These are phyloP conservation scores for Panaeolus papilionaceus DNA, from an alignment of 768 basidiomycete species.

Conservation along the genomic window DNA sequence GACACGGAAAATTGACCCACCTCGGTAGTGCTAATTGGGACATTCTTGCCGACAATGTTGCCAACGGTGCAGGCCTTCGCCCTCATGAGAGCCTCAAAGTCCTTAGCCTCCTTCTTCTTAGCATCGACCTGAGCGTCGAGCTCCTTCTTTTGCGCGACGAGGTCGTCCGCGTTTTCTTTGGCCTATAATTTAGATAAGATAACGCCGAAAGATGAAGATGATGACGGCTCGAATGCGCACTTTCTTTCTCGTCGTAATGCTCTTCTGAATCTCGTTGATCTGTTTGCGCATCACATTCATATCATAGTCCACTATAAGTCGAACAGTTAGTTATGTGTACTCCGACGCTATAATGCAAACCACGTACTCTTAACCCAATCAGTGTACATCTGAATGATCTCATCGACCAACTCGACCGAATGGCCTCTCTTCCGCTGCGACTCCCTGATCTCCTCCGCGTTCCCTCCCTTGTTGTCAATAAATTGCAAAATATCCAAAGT, in stretches of 20 bases:
- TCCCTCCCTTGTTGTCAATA: conserved; percentile 90
- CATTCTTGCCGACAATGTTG: conserved; percentile 89
- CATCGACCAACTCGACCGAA: conserved; percentile 91
- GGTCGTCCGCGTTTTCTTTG: conserved; percentile 89
- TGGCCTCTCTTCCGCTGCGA: conserved; percentile 93
- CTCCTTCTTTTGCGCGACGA: conserved; percentile 83
- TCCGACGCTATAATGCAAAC: conserved; percentile 11
- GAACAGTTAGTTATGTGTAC: not conserved
- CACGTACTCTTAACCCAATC: conserved; percentile 94
- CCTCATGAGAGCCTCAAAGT: conserved; percentile 80
- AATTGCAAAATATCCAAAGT: conserved; percentile 84
- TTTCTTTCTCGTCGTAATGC: conserved; percentile 95
- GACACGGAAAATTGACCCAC: conserved; percentile 45
- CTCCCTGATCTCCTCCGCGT: conserved; percentile 87
- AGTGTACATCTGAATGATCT: conserved; percentile 88
- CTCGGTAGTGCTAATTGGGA: conserved; percentile 88
- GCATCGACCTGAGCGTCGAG: conserved; percentile 82
- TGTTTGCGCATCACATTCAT: conserved; percentile 78
- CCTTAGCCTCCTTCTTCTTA: conserved; percentile 77
- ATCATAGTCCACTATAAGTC: conserved; percentile 82
- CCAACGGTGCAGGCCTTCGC: conserved; percentile 84
- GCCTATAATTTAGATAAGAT: conserved; percentile 55
- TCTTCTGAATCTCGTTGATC: conserved; percentile 91
- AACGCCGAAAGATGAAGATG: not conserved
- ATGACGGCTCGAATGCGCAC: conserved; percentile 38